Conservation (phyloP, 2,329 filamentous ascomycete genomes). For the Immersiporthe knoxdaviesiana region DNA sequence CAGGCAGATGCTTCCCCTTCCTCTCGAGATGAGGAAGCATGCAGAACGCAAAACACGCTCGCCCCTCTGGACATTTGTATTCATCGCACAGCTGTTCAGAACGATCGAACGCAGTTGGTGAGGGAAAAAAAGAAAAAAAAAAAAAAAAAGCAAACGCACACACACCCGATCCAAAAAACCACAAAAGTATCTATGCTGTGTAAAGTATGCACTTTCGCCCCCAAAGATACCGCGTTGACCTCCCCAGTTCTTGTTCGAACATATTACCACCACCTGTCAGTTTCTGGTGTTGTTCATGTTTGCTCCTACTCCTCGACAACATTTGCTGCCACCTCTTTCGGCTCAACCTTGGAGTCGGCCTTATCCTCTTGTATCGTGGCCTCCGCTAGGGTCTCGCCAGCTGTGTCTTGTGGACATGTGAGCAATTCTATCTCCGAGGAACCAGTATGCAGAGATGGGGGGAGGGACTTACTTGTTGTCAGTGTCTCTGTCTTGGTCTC, state of each 20-base stretch:
- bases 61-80: slow-evolving; percentile 2
- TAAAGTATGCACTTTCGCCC: not conserved
- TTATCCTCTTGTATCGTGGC: slow-evolving; percentile 43
- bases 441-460: slow-evolving; percentile 33
- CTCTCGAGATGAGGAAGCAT: not conserved
- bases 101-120: slow-evolving; percentile 11
- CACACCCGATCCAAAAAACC: not conserved
- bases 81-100: slow-evolving; percentile 5
- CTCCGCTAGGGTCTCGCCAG: slow-evolving; percentile 49
- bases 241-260: slow-evolving; percentile 7
- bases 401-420: slow-evolving; percentile 38
- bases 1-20: not conserved
- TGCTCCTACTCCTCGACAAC: slow-evolving; percentile 24
- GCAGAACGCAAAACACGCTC: slow-evolving; percentile 1
- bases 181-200: not conserved
- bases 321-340: slow-evolving; percentile 38
- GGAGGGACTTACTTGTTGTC: slow-evolving; percentile 28
- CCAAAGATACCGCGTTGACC: not conserved
- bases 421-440: slow-evolving; percentile 39
- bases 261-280: not conserved
- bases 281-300: slow-evolving; percentile 1
- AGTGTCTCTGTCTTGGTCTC: slow-evolving; percentile 28
- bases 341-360: slow-evolving; percentile 39
- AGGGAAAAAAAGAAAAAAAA: slow-evolving; percentile 1
- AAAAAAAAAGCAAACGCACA: too few species aligned